Conservation (phyloP, 148 eudicot genomes). For the Amaranthus cruentus region DNA sequence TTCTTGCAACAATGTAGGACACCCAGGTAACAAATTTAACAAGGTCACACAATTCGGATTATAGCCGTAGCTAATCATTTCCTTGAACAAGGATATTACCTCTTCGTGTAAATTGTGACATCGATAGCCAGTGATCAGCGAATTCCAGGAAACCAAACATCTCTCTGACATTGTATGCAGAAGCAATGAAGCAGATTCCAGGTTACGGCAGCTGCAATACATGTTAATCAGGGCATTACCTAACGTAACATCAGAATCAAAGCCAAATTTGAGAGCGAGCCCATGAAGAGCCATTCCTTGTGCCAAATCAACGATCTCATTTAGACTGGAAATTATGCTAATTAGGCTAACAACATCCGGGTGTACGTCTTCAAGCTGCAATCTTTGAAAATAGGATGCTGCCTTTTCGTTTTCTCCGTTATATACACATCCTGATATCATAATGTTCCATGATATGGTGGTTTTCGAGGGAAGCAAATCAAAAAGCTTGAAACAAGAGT, state of each 20-base stretch:
- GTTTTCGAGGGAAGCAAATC: conserved; percentile 34
- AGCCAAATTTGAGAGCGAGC: conserved; percentile 39
- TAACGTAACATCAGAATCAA: conserved; percentile 35
- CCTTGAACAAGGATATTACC: conserved; percentile 28
- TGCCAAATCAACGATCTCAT: conserved; percentile 26
- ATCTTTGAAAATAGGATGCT: conserved; percentile 27
- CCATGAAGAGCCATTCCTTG: conserved; percentile 53
- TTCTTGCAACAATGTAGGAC: conserved; percentile 39
- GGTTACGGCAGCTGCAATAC: conserved; percentile 46
- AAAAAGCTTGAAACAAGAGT: conserved; percentile 38
- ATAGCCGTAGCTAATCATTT: conserved; percentile 34
- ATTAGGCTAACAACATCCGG: conserved; percentile 53
- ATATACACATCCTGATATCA: conserved; percentile 56
- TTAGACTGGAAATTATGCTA: conserved; percentile 48
- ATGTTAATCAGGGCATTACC: conserved; percentile 55
- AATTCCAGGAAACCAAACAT: conserved; percentile 61
- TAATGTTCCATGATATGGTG: conserved; percentile 62
- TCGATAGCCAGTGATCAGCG: conserved; percentile 49
- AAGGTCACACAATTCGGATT: conserved; percentile 56
- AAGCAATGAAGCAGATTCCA: conserved; percentile 31
- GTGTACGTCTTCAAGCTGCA: conserved; percentile 50
- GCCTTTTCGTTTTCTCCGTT: conserved; percentile 37
- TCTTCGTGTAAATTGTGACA: conserved; percentile 26
- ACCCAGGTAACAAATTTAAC: conserved; percentile 42
- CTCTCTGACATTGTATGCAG: conserved; percentile 37